Conservation (phyloP, 2,329 filamentous ascomycete species). For the Cyclaneusma minus region DNA sequence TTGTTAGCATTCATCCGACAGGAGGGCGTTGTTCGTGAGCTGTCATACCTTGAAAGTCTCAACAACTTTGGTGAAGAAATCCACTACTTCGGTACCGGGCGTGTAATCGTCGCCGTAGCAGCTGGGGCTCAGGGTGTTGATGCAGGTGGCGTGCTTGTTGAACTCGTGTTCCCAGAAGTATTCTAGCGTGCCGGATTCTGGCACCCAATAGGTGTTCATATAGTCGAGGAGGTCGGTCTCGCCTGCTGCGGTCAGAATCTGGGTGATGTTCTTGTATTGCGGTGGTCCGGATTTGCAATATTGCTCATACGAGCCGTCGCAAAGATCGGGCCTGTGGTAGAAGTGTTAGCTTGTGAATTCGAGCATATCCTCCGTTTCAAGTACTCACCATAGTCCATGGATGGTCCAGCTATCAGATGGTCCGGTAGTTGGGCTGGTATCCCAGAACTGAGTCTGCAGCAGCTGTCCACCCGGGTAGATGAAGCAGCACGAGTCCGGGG, state of each 20-base stretch:
- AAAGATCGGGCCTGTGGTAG: slow-evolving; percentile 50
- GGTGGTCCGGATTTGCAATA: slow-evolving; percentile 44
- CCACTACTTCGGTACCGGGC: slow-evolving; percentile 46
- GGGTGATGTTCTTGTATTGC: slow-evolving; percentile 47
- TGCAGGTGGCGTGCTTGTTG: slow-evolving; percentile 60
- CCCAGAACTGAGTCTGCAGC: slow-evolving; percentile 67
- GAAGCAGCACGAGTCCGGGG: slow-evolving; percentile 58
- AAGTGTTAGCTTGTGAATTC: slow-evolving; percentile 22
- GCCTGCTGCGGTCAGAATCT: slow-evolving; percentile 39
- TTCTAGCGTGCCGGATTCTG: slow-evolving; percentile 46
- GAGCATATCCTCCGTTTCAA: not conserved
- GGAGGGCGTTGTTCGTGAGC: slow-evolving; percentile 21
- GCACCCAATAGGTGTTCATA: slow-evolving; percentile 61
- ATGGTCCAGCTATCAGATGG: slow-evolving; percentile 59
- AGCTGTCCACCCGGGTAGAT: slow-evolving; percentile 57
- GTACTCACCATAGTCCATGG: slow-evolving; percentile 41
- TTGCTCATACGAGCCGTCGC: slow-evolving; percentile 53
- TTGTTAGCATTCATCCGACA: not conserved
- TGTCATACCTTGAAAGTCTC: slow-evolving; percentile 48
- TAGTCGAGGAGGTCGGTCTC: slow-evolving; percentile 41
- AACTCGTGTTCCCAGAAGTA: slow-evolving; percentile 62
- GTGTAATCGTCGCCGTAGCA: slow-evolving; percentile 48
- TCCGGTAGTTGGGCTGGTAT: slow-evolving; percentile 44
- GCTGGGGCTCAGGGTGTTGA: slow-evolving; percentile 48
- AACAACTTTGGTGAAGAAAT: slow-evolving; percentile 53